Base-by-base conservation (phyloP, 2,329 filamentous ascomycete species). In the Talaromyces atroroseus region DNA sequence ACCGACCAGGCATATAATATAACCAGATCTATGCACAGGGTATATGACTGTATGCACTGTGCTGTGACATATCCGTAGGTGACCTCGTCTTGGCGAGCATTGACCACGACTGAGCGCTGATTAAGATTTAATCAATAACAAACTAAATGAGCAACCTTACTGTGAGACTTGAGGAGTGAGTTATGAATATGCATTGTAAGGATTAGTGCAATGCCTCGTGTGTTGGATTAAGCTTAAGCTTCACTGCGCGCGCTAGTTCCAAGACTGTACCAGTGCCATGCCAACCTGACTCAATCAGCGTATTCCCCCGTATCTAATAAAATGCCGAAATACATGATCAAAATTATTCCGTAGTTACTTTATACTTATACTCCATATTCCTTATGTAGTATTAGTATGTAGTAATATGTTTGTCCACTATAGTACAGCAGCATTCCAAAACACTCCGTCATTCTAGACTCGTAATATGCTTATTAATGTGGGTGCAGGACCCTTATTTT, bases 181-280 rank as follows among this genome's bases (percentile, higher is more conserved):
- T 36, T 14, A 14, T 36, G 32, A 36, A 36, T 26, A 26, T 26
- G 24, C 8, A 26, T 34, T 34, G 16, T 36, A 36, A 36, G 32
- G 32, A 36, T 36, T 36, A 36, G 29, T 47, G 24, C 32, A 24
- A 64, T 70, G 69, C 69, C 70, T 72, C 69, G 70, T 72, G 70
- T 72, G 71, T 73, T 66, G 69, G 69, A 72, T 74, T 74, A 73
- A 73, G 71, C 71, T 74, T 74, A 73, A 73, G 70, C 69, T 72
- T 68, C 67, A 63, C 61, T 65, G 65, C 64, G 60, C 63, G 64
- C 68, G 66, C 69, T 69, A 72, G 29, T 10, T 2, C 29, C 29
- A 34, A 34, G 29, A 66, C 64, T 48, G 52, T 40, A n/a, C n/a
- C 52, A 48, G 47, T 54, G n/a, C n/a, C 45, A 23, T 54, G 3